Evolutionary conservation across 2,329 filamentous ascomycete species (phyloP).

Genomic region (Macrophomina phaseolina): DNA sequence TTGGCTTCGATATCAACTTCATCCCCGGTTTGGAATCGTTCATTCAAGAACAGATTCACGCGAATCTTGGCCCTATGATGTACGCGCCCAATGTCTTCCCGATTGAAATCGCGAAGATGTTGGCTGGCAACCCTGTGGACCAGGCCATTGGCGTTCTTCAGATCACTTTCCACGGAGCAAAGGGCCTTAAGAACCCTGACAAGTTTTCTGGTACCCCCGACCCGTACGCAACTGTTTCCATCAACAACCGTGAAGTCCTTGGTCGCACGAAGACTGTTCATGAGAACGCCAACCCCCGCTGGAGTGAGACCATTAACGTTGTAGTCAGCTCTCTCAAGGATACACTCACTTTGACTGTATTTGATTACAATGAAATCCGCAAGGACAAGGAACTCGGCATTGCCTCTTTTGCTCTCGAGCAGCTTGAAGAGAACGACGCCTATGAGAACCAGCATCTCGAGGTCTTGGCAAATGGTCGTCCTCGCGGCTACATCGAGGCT

Average conservation of each 20-base stretch:
- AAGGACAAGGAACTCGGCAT: slow-evolving; percentile 95
- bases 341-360: slow-evolving; percentile 80
- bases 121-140: slow-evolving; percentile 91
- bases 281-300: slow-evolving; percentile 84
- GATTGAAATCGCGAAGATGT: slow-evolving; percentile 97
- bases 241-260: slow-evolving; percentile 82
- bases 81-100: slow-evolving; percentile 97
- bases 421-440: slow-evolving; percentile 75
- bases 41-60: slow-evolving; percentile 95
- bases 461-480: slow-evolving; percentile 81
- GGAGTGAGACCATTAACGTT: slow-evolving; percentile 97
- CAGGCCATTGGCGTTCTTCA: slow-evolving; percentile 94
- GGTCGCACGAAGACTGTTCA: slow-evolving; percentile 87
- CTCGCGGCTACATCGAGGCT: slow-evolving; percentile 77
- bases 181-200: slow-evolving; percentile 92
- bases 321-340: slow-evolving; percentile 93
- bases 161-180: slow-evolving; percentile 86
- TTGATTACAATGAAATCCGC: slow-evolving; percentile 92
- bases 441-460: slow-evolving; percentile 87
- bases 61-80: slow-evolving; percentile 95
- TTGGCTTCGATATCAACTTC: slow-evolving; percentile 99
- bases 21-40: slow-evolving; percentile 93
- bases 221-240: slow-evolving; percentile 82
- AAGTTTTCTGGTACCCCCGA: slow-evolving; percentile 91
- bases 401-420: slow-evolving; percentile 84